Percentiles rank a stretch among this genome's conserved stretches.
These are phyloP conservation scores for Penicillium nordicum DNA, from an alignment of 2,329 filamentous ascomycete species.

Conservation along the genomic window DNA sequence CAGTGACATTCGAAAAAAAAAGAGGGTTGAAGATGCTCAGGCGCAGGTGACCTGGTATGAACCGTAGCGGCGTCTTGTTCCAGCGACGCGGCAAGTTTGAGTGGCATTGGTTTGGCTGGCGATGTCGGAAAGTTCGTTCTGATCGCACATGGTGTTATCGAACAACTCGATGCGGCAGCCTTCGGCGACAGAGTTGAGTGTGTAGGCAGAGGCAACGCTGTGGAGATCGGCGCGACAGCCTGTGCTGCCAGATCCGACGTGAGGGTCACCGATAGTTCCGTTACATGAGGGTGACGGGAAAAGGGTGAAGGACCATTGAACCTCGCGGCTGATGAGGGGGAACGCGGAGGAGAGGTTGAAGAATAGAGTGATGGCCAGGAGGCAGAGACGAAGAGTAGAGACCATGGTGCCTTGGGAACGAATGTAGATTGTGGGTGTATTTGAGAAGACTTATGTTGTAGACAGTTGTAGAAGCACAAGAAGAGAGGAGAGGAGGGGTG, in stretches of 20 bases:
- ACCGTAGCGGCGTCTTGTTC: conserved; percentile 14
- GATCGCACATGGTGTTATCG: conserved; percentile 28
- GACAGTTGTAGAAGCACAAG: not conserved
- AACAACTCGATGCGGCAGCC: conserved; percentile 24
- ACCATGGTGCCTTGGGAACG: not conserved
- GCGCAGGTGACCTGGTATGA: conserved; percentile 25
- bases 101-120: conserved; percentile 10
- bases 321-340: conserved; percentile 16
- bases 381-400: conserved; percentile 5
- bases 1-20: not conserved
- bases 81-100: conserved; percentile 13
- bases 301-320: conserved; percentile 24
- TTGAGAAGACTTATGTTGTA: not conserved
- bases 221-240: conserved; percentile 22
- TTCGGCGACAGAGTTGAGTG: conserved; percentile 13
- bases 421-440: not conserved
- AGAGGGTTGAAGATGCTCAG: not conserved
- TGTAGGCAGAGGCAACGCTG: conserved; percentile 21
- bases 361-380: conserved; percentile 9
- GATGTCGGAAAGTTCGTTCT: conserved; percentile 15
- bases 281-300: conserved; percentile 19
- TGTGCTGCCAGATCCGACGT: conserved; percentile 21
- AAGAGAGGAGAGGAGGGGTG: not conserved
- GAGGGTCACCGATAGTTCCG: conserved; percentile 10
- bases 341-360: conserved; percentile 14